Evolutionary conservation across 371 early-diverging fungal genomes (phyloP), one percentile per base, ranked within the genome.

Genomic region (Amoeboaphelidium occidentale): DNA sequence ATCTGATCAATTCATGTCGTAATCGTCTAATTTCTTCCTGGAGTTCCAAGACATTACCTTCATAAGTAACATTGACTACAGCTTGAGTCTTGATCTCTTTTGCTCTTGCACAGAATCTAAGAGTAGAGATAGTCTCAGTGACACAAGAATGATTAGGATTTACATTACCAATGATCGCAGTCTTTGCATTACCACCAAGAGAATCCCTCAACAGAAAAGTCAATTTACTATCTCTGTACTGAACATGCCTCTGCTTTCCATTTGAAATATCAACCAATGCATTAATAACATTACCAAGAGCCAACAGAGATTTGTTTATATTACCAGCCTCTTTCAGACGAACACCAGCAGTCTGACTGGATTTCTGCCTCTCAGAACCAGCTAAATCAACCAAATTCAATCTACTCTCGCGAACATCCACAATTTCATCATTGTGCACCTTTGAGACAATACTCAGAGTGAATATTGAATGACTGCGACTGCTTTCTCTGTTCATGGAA

Each of bases 51-150:
- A 45, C 45, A 24, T 45, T 20, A 10, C 45, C 45, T 6, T 10
- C 23, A 45, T 10, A 23, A 12, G 4, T 84, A n/a, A 70, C 66
- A 54, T 81, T 84, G 21, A 80, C 65, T 25, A 76, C 66, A 24
- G 78, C 75, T 42, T 76, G 77, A 0, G 69, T 70, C 61, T 84
- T 83, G 60, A 85, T 69, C 41, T 73, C 71, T 42, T 73, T 69
- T 20, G 87, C 81, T 13, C 89, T 21, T 12, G 4, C 23, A 24
- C 58, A 60, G 51, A 64, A 64, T 24, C 56, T 55, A n/a, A 65
- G 50, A 17, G 63, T 65, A 32, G 53, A 50, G 12, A 61, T 43
- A 42, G 52, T 51, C 45, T 61, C 61, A 32, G 17, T 17, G 6
- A 32, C 39, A 32, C 39, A 32, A 32, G 39, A 6, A n/a, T n/a